Evolutionary conservation across 306 rosid genomes (phyloP), one percentile per base, ranked within the genome.

Genomic region (Lathyrus aphaca): DNA sequence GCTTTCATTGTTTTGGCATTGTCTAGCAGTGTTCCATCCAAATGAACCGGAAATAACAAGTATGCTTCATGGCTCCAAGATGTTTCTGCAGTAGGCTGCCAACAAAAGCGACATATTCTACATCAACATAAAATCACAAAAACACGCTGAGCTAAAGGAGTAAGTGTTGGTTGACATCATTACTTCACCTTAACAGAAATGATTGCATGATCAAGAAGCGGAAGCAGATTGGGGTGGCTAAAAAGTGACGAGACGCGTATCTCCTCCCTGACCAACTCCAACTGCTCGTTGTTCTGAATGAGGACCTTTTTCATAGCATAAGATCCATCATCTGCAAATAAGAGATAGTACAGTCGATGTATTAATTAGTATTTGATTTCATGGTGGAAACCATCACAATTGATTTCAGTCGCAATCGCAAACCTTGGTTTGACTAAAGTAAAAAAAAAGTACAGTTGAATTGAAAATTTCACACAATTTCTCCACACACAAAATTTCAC

Each of bases 131-230:
- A 30, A 72, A 75, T 45, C 76, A 76, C 49, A 17, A 57, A 3
- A 54, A 59, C 17, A 40, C 18, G 67, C 39, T 6, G 35, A 60
- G 14, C 30, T 5, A 39, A 16, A 67, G 45, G 64, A 59, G 2
- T 11, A 5, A 10, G 29, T 4, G 29, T 57, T 49, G 64, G 29
- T 61, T 13, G 64, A 56, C 43, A 65, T 42, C 35, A 69, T 64
- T 74, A 44, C 72, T 43, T 39, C 69, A 95, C 99, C 95, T 91
- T 89, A 46, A 89, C 93, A 30, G 97, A 76, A 77, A 95, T 95
- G 66, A 95, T 87, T 44, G 99, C 99, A 80, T 95, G 97, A 77
- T 95, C 97, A 74, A 95, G 95, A 77, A 95, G 99, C 4, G 99
- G 99, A 49, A 91, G 99, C 72, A 95, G 77, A 84, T 95, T 95